phyloP scores from a whole-genome alignment of 768 basidiomycete species.

The Suillus sp. region DNA sequence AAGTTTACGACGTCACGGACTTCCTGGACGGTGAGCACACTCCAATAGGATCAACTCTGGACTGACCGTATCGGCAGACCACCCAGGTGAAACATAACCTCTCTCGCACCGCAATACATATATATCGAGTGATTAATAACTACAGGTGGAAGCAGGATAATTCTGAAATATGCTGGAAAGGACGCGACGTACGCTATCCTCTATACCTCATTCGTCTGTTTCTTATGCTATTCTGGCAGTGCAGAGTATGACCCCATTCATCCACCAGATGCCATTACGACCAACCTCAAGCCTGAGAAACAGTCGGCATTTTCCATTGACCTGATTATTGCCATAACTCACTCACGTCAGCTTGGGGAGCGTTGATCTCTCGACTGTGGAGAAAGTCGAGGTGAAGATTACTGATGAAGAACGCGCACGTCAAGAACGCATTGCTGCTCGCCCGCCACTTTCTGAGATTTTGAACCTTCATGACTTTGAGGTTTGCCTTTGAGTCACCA shows the following conservation, averaged over 20 bases:
- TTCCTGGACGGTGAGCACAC: slow-evolving; percentile 56
- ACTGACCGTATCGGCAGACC: slow-evolving; percentile 13
- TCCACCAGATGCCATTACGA: slow-evolving; percentile 73
- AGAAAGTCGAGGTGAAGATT: slow-evolving; percentile 60
- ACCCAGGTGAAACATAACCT: background rate
- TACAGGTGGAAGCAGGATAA: slow-evolving; percentile 73
- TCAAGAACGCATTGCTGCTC: slow-evolving; percentile 54
- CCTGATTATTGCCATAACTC: background rate
- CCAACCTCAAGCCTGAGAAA: slow-evolving; percentile 73
- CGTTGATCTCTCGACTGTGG: slow-evolving; percentile 65
- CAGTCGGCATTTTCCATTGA: slow-evolving; percentile 46
- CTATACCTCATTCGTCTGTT: slow-evolving; percentile 10
- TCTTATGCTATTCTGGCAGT: slow-evolving; percentile 31
- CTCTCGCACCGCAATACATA: slow-evolving; percentile 7
- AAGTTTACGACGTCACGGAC: slow-evolving; percentile 74
- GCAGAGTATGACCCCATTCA: slow-evolving; percentile 84
- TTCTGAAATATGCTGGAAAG: slow-evolving; percentile 84
- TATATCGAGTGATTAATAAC: slow-evolving; percentile 24
- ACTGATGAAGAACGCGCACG: slow-evolving; percentile 72
- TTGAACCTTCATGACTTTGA: slow-evolving; percentile 92
- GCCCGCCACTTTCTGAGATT: slow-evolving; percentile 74
- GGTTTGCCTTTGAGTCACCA: slow-evolving; percentile 40
- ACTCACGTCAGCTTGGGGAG: slow-evolving; percentile 52
- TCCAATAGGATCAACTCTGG: slow-evolving; percentile 44
- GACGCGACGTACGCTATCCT: slow-evolving; percentile 68